Base-by-base conservation (phyloP, 441 rosid genomes). In the Adansonia rubrostipa region DNA sequence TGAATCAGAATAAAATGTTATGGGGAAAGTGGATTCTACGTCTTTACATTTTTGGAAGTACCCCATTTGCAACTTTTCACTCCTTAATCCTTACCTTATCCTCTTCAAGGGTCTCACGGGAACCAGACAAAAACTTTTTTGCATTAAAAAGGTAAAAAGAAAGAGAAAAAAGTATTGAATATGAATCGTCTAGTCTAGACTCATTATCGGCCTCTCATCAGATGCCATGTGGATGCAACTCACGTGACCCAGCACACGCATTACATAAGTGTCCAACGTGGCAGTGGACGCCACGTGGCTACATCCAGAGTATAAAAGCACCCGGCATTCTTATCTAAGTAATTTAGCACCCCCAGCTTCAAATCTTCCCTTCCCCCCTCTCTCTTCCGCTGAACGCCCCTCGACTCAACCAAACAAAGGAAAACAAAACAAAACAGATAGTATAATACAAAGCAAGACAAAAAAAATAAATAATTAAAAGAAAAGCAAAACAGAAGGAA, bases 231-330 rank as follows among this genome's bases (percentile, higher is more conserved):
- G 11, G 60, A 45, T 10, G 51, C 6, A 65, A 57, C 76, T 81
- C 87, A 84, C 85, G 86, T 85, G 89, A 81, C 80, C 10, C 57
- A 51, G 56, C 63, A 51, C 42, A 33, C 14, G 24, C 33, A 81
- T 78, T 57, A 73, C 88, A 74, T 86, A 82, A 84, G 64, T 84
- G n/a, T 84, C 91, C 88, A 62, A 73, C 89, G 82, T 87, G 91
- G 89, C 84, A 10, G 20, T 33, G 4, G 5, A 15, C 33, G 79
- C 86, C 90, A 91, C 89, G 92, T 87, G 91, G 86, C 82, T 76
- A 62, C 48, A 6, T 42, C 81, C 72, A 79, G 78, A 73, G 78
- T 83, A 82, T 84, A 77, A 84, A 84, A 81, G 15, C 50, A 56
- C 80, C 78, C 79, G 78, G 72, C 82, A 71, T 70, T 82, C 74